phyloP scores from a whole-genome alignment of 257 asterid species.

The Paulownia fortunei region DNA sequence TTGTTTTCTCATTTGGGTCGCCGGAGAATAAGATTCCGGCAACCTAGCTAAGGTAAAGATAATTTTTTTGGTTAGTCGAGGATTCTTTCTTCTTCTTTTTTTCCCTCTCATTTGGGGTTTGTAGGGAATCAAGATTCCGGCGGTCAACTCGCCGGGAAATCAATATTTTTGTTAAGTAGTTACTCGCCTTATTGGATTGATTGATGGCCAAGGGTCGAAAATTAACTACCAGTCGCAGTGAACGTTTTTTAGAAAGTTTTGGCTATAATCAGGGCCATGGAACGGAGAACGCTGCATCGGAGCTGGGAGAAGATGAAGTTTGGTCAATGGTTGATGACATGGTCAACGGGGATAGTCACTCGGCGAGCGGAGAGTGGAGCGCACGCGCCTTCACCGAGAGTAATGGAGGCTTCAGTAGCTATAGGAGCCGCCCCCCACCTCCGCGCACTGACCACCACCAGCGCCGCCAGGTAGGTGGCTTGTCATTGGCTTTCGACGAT shows the following conservation, averaged over 20 bases:
- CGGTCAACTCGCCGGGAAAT: slow-evolving; percentile 32
- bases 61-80: background rate
- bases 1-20: slow-evolving; percentile 29
- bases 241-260: slow-evolving; percentile 57
- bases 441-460: slow-evolving; percentile 33
- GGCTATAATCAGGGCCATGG: slow-evolving; percentile 43
- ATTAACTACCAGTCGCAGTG: slow-evolving; percentile 65
- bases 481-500: slow-evolving; percentile 78
- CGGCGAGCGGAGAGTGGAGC: slow-evolving; percentile 48
- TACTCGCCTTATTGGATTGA: background rate
- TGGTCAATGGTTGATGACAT: slow-evolving; percentile 66
- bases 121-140: slow-evolving; percentile 26
- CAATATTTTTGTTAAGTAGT: background rate
- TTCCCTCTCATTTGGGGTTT: slow-evolving; percentile 8
- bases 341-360: slow-evolving; percentile 39
- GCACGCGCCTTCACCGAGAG: slow-evolving; percentile 54
- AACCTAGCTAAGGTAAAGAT: background rate
- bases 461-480: slow-evolving; percentile 58
- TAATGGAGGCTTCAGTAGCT: slow-evolving; percentile 35
- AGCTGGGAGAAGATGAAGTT: slow-evolving; percentile 73
- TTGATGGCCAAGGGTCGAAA: slow-evolving; percentile 78
- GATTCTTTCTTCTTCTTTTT: background rate
- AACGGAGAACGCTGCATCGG: slow-evolving; percentile 45
- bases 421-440: slow-evolving; percentile 33
- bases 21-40: slow-evolving; percentile 56